These are phyloP conservation scores for Spencermartinsiella ligniputridi DNA, from an alignment of 1,139 yeast species.

Conservation along the genomic window DNA sequence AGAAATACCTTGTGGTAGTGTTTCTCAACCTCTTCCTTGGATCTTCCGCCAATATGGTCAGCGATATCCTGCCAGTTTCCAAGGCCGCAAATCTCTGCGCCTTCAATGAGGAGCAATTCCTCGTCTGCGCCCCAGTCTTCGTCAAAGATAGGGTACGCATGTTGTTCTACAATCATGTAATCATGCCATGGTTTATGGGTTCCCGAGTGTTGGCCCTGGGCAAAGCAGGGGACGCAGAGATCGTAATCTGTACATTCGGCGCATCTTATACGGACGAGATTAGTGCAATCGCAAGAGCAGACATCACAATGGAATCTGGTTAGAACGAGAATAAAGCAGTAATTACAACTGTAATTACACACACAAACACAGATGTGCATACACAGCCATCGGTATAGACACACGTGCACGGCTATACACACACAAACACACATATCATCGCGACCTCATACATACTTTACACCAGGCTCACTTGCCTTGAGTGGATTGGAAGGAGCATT, in stretches of 20 bases:
- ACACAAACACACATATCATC: background rate
- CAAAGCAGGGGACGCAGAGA: slow-evolving; percentile 93
- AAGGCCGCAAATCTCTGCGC: slow-evolving; percentile 83
- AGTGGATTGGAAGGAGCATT: slow-evolving; percentile 29
- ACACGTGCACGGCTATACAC: background rate
- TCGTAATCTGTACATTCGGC: slow-evolving; percentile 93
- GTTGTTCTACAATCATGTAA: slow-evolving; percentile 87
- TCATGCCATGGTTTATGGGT: slow-evolving; percentile 94
- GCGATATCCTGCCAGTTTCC: slow-evolving; percentile 98
- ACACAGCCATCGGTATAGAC: background rate
- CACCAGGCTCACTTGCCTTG: slow-evolving; percentile 36
- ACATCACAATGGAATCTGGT: slow-evolving; percentile 79
- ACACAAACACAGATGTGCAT: background rate
- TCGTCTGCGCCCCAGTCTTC: slow-evolving; percentile 99
- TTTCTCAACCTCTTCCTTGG: slow-evolving; percentile 83
- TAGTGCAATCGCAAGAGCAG: slow-evolving; percentile 91
- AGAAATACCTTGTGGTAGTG: slow-evolving; percentile 75
- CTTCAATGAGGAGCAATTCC: slow-evolving; percentile 81
- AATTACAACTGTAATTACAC: background rate
- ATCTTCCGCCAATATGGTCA: slow-evolving; percentile 88
- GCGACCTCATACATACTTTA: slow-evolving; percentile 26
- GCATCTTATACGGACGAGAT: slow-evolving; percentile 83
- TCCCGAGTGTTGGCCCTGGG: slow-evolving; percentile 74
- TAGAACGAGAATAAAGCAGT: background rate
- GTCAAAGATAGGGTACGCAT: slow-evolving; percentile 87